These are phyloP conservation scores for Medicago arabica DNA, from an alignment of 306 rosid species.

Conservation along the genomic window DNA sequence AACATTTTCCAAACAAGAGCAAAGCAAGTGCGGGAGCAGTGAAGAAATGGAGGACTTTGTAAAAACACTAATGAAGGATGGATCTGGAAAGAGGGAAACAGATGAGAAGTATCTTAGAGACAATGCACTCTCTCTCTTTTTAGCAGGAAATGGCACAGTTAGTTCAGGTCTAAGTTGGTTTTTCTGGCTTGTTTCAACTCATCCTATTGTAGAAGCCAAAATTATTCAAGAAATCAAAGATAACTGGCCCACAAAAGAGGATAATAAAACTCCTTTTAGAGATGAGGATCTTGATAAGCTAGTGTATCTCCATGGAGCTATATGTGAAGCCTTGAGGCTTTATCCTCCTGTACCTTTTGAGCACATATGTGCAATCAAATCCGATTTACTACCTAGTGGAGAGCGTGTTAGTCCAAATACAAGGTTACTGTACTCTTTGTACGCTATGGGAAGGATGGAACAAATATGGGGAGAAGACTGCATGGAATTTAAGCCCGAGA, in stretches of 20 bases:
- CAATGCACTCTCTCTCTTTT: background rate
- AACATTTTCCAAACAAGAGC: background rate
- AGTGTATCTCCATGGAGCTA: slow-evolving; percentile 38
- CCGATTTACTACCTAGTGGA: slow-evolving; percentile 41
- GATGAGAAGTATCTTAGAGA: slow-evolving; percentile 17
- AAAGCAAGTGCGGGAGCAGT: background rate
- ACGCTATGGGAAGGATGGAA: slow-evolving; percentile 42
- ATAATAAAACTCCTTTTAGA: background rate
- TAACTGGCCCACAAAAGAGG: background rate
- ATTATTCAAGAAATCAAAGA: slow-evolving; percentile 26
- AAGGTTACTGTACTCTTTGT: background rate
- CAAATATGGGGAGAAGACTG: no score
- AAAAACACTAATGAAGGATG: background rate
- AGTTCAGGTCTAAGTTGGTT: slow-evolving; percentile 30
- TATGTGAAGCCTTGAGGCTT: slow-evolving; percentile 39
- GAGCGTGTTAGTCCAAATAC: slow-evolving; percentile 24
- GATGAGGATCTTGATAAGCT: background rate
- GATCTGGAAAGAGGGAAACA: background rate
- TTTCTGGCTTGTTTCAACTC: slow-evolving; percentile 35
- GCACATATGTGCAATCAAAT: slow-evolving; percentile 12
- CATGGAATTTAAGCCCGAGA: no score
- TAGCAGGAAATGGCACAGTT: slow-evolving; percentile 6
- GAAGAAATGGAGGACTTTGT: background rate
- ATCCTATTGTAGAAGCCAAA: slow-evolving; percentile 35
- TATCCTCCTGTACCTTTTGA: slow-evolving; percentile 17